Conservation (phyloP, 1,139 yeast genomes). For the Geotrichum reessii region DNA sequence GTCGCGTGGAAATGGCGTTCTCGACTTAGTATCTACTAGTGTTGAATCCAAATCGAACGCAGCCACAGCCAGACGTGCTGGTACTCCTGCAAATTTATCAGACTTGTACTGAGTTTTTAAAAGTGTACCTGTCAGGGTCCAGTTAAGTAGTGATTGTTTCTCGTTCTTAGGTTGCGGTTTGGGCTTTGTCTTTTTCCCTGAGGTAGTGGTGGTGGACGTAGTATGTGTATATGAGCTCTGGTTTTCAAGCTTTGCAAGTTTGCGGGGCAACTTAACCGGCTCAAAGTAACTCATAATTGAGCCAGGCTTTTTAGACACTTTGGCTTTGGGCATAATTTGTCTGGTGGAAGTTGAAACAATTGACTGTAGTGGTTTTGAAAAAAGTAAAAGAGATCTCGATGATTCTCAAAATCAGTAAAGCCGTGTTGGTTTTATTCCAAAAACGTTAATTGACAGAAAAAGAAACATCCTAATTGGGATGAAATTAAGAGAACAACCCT, state of each 20-base stretch:
- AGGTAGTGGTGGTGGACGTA: background rate
- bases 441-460: background rate
- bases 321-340: slow-evolving; percentile 4
- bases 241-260: slow-evolving; percentile 7
- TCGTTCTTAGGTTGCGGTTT: background rate
- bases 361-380: background rate
- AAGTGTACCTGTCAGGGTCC: slow-evolving; percentile 5
- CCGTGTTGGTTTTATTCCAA: background rate
- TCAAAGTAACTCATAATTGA: slow-evolving; percentile 12
- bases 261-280: slow-evolving; percentile 2
- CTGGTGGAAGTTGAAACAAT: background rate
- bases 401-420: background rate
- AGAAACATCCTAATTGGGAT: background rate
- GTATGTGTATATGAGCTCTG: background rate
- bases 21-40: slow-evolving; percentile 55
- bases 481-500: background rate
- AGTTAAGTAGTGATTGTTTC: background rate
- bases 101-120: slow-evolving; percentile 1
- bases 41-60: slow-evolving; percentile 79
- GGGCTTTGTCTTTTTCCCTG: background rate
- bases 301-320: slow-evolving; percentile 1
- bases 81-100: background rate
- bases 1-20: slow-evolving; percentile 49
- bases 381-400: background rate
- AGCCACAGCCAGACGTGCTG: slow-evolving; percentile 39